Evolutionary conservation across 1,139 yeast species (phyloP).

Genomic region (Magnusiomyces paraingens): DNA sequence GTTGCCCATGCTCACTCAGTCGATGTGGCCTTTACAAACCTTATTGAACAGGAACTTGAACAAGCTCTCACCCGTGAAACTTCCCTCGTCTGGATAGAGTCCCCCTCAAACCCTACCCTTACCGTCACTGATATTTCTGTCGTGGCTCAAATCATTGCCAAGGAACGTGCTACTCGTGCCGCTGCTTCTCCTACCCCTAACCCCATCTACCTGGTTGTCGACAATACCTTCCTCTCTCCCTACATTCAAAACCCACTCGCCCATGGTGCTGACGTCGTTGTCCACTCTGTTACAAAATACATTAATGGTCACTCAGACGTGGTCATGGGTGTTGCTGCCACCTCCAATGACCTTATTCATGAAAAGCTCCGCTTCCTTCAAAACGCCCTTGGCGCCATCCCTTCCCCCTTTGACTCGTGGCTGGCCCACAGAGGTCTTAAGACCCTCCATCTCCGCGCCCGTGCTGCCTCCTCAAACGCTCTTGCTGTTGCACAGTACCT

Average conservation of each 20-base stretch:
- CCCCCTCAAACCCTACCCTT: conserved; percentile 86
- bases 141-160: conserved; percentile 48
- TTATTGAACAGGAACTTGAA: conserved; percentile 55
- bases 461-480: conserved; percentile 63
- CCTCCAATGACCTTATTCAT: conserved; percentile 56
- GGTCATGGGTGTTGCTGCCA: conserved; percentile 77
- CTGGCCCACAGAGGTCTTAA: conserved; percentile 88
- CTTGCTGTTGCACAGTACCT: conserved; percentile 66
- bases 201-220: conserved; percentile 64
- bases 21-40: conserved; percentile 58
- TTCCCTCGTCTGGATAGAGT: conserved; percentile 76
- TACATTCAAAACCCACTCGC: conserved; percentile 79
- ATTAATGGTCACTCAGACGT: conserved; percentile 92
- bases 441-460: conserved; percentile 76
- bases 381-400: conserved; percentile 84
- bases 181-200: conserved; percentile 28
- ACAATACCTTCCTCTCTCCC: conserved; percentile 92
- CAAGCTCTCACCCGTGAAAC: conserved; percentile 54
- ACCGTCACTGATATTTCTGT: conserved; percentile 63
- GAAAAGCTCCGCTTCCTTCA: conserved; percentile 69
- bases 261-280: conserved; percentile 81
- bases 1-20: conserved; percentile 81
- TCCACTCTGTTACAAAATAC: conserved; percentile 86
- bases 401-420: conserved; percentile 90
- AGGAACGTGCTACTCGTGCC: conserved; percentile 41